Percentiles rank a stretch among this genome's conserved stretches.
phyloP scores from a whole-genome alignment of 768 basidiomycete genomes.

The Lactarius tabidus region DNA sequence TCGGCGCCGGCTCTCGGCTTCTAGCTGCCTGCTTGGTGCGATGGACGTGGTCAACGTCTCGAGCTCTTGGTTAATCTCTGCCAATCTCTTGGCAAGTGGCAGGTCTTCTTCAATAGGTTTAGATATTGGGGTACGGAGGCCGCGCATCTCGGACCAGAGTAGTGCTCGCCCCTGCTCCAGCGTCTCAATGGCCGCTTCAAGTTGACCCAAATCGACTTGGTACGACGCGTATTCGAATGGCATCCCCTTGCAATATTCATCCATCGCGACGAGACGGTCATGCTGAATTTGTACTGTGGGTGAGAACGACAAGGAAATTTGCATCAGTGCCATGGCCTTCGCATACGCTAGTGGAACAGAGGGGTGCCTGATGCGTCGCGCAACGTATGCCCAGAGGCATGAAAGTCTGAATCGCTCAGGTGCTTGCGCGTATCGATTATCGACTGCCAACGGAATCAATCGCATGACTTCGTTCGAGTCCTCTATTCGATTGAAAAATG shows the following conservation, averaged over 20 bases:
- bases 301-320: background rate
- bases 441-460: background rate
- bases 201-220: background rate
- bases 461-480: slow-evolving; percentile 6
- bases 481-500: background rate
- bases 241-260: background rate
- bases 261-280: background rate
- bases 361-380: background rate
- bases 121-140: background rate
- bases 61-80: background rate
- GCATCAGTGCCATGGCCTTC: background rate
- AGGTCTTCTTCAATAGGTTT: background rate
- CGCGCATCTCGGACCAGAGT: slow-evolving; percentile 14
- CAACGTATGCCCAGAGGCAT: background rate
- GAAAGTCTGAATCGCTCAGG: background rate
- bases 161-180: slow-evolving; percentile 6
- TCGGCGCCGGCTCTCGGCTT: no score
- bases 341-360: background rate
- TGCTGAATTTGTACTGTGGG: background rate
- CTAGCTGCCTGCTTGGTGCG: no score
- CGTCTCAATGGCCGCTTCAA: slow-evolving; percentile 11
- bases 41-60: background rate
- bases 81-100: background rate
- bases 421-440: background rate
- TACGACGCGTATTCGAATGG: slow-evolving; percentile 4